Percentiles rank a stretch among this genome's conserved stretches.
Evolutionary conservation across 352 stramenopile species (phyloP).

Genomic region (Pythium aphanidermatum): DNA sequence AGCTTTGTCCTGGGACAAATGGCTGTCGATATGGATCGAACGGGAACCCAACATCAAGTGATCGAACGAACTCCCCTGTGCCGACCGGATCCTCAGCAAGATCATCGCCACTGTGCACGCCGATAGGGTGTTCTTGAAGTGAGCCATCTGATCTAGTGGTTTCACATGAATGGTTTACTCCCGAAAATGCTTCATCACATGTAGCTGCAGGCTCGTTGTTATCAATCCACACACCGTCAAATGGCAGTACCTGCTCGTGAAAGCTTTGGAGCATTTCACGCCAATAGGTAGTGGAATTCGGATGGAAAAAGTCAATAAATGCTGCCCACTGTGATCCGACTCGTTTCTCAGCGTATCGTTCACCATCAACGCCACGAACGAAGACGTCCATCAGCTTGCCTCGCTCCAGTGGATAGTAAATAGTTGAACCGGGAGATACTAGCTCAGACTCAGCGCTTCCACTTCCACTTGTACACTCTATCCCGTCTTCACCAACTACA

Average conservation of each 20-base stretch:
- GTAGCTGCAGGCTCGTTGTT: slow-evolving; percentile 73
- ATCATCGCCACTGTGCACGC: no score
- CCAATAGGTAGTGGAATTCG: slow-evolving; percentile 64
- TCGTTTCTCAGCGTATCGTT: slow-evolving; percentile 57
- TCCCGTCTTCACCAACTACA: not conserved
- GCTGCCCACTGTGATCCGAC: slow-evolving; percentile 56
- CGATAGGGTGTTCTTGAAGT: no score
- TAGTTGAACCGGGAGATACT: no score
- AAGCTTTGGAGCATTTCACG: slow-evolving; percentile 54
- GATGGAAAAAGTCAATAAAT: slow-evolving; percentile 86
- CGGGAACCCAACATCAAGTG: slow-evolving; percentile 58
- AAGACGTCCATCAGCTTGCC: slow-evolving; percentile 61
- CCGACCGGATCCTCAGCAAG: not conserved
- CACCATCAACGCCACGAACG: slow-evolving; percentile 64
- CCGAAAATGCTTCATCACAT: slow-evolving; percentile 37
- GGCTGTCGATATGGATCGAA: slow-evolving; percentile 81
- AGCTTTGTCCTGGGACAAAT: slow-evolving; percentile 59
- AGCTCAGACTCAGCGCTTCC: not conserved
- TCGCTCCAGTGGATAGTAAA: slow-evolving; percentile 24
- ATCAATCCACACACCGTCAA: slow-evolving; percentile 84
- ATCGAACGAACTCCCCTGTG: slow-evolving; percentile 47
- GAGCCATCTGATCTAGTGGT: not conserved
- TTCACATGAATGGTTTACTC: slow-evolving; percentile 2
- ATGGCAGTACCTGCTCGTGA: slow-evolving; percentile 48
- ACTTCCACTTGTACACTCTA: not conserved